phyloP scores from a whole-genome alignment of 2,329 filamentous ascomycete genomes.

The Cladosporium sp. region DNA sequence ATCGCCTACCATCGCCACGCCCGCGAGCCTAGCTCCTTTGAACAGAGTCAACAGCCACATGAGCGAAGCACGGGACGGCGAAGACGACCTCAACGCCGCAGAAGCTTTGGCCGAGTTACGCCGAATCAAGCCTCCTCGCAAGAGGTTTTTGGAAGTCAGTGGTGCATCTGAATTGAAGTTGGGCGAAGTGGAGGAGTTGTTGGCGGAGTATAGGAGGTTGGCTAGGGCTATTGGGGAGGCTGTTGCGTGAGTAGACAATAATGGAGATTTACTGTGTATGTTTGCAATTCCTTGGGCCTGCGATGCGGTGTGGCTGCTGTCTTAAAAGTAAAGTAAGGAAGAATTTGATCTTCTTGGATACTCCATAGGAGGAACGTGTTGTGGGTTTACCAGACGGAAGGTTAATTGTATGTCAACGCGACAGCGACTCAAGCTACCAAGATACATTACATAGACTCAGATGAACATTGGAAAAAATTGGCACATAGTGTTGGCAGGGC shows the following conservation, averaged over 20 bases:
- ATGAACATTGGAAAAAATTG: neutral
- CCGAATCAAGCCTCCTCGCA: conserved; percentile 44
- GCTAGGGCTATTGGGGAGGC: conserved; percentile 42
- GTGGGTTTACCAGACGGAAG: too few relatives aligned
- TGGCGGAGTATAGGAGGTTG: conserved; percentile 36
- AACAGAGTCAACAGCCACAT: neutral
- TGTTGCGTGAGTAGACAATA: conserved; percentile 23
- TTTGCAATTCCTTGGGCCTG: too few relatives aligned
- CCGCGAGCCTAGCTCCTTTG: conserved; percentile 10
- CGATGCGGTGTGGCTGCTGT: too few relatives aligned
- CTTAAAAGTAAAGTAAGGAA: too few relatives aligned
- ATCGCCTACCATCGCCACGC: conserved; percentile 20
- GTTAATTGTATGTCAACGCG: too few relatives aligned
- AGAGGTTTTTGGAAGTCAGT: conserved; percentile 44
- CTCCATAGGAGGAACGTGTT: too few relatives aligned
- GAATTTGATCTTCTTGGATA: too few relatives aligned
- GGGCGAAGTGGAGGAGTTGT: conserved; percentile 45
- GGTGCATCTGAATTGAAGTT: conserved; percentile 44
- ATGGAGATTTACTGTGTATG: too few relatives aligned
- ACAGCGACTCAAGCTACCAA: neutral
- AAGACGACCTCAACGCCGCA: conserved; percentile 35
- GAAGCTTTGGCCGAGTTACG: conserved; percentile 42
- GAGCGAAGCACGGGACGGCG: neutral
- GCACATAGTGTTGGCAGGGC: conserved; percentile 11
- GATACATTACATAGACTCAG: neutral